Evolutionary conservation across 1,284 basidiomycete species (phyloP).

Genomic region (Porogramme epimiltina): DNA sequence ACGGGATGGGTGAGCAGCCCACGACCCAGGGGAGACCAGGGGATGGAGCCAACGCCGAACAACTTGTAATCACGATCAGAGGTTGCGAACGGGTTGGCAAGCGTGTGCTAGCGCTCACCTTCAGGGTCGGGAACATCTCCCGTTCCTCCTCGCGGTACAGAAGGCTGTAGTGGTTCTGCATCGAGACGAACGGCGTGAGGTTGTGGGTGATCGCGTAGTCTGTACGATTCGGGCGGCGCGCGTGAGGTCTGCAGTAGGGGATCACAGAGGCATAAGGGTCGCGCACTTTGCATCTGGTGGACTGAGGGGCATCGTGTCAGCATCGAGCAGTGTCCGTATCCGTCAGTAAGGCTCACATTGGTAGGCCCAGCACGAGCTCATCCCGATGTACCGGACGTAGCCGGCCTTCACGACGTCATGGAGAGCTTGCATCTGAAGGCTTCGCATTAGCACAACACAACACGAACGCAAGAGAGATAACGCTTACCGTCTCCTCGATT

Average conservation of each 20-base stretch:
- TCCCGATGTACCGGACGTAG: too few relatives aligned
- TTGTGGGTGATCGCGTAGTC: too few relatives aligned
- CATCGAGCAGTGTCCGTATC: too few relatives aligned
- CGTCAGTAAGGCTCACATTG: constrained; percentile 25
- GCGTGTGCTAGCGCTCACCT: not conserved
- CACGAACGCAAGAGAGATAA: too few relatives aligned
- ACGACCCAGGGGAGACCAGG: constrained; percentile 44
- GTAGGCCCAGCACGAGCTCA: too few relatives aligned
- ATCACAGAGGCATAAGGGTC: rapidly evolving
- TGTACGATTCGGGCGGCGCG: constrained; percentile 41
- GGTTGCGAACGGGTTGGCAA: not conserved
- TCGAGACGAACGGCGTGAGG: too few relatives aligned
- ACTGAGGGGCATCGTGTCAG: not conserved
- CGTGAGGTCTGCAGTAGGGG: not conserved
- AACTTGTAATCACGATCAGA: not conserved
- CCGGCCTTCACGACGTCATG: too few relatives aligned
- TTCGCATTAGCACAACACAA: too few relatives aligned
- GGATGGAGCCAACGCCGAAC: constrained; percentile 42
- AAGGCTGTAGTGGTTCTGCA: too few relatives aligned
- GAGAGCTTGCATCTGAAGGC: too few relatives aligned
- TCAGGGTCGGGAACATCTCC: too few relatives aligned
- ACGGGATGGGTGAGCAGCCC: constrained; percentile 39
- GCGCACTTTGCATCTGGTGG: constrained; percentile 48
- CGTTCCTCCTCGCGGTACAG: too few relatives aligned
- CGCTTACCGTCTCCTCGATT: constrained; percentile 34